Base-by-base conservation (phyloP, 768 basidiomycete species). In the Suillus spraguei region DNA sequence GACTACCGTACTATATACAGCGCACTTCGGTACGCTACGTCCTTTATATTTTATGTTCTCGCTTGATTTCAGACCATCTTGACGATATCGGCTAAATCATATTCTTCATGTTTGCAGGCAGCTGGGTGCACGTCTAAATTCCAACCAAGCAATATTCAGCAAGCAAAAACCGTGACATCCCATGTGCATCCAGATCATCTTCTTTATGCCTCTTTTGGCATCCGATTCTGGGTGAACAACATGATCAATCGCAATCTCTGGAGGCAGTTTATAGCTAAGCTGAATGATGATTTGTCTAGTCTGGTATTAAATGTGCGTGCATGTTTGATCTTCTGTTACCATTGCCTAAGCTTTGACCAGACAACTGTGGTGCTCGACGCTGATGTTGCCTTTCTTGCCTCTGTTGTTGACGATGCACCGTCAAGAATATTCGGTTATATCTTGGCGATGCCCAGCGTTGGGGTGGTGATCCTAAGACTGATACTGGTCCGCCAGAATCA, bases 311-410 rank as follows among this genome's bases (percentile, higher is more conserved):
- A 79, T 61, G 85, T 85, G 54, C 33, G 82, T 69, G 33, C 42
- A 39, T 49, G 17, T n/a, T 61, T 36, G 33, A 24, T 41, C 8
- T n/a, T 52, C 17, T 22, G 53, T 36, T 4, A 32, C 3, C 35
- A 14, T 41, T 11, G 13, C 1, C 61, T 10, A 22, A 53, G 28
- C 14, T 52, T 7, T 17, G 20, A 55, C 3, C 41, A 85, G 84
- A 78, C 77, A 1, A 83, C 82, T 0, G 81, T 86, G 17, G 69
- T 86, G 36, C 70, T 85, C 11, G 80, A 80, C 28, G 82, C 82
- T 3, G 84, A 85, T 60, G 81, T 87, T 1, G 80, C 80, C 0
- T 84, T 85, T 67, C 70, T 87, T 14, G 79, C 82, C 6, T 83
- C 86, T 35, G 28, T 44, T 10, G n/a, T 10, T 5, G 60, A 36